Conservation (phyloP, 2,329 filamentous ascomycete species). For the Colletotrichum sp. region DNA sequence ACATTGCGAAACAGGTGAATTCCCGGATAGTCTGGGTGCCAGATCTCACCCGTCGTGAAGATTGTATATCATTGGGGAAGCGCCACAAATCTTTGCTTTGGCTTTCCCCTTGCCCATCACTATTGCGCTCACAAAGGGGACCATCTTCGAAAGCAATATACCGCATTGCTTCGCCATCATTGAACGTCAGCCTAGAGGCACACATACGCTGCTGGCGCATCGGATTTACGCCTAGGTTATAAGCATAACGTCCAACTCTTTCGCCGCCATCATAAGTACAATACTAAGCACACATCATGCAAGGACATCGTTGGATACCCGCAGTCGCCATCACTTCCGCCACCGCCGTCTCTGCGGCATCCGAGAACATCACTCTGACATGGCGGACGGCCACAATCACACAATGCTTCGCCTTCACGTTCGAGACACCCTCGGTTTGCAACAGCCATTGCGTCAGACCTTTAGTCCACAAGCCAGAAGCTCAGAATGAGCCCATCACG, state of each 20-base stretch:
- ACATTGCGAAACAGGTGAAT: background rate
- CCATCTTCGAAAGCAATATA: background rate
- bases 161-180: background rate
- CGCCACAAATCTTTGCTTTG: background rate
- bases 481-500: background rate
- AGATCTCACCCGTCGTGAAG: background rate
- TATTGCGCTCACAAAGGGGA: background rate
- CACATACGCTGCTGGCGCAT: background rate
- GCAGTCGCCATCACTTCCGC: background rate
- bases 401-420: background rate
- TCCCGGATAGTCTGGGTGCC: background rate
- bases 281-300: background rate
- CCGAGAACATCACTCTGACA: background rate
- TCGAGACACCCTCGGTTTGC: background rate
- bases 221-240: background rate
- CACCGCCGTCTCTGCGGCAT: background rate
- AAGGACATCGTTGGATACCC: background rate
- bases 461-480: background rate
- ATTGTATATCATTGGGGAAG: background rate
- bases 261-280: background rate
- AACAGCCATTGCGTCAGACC: background rate
- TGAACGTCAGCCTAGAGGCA: background rate
- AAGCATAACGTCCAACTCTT: background rate
- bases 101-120: background rate
- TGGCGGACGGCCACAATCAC: background rate